A percentile compares a stretch with the other conserved stretches of the same genome.
phyloP scores from a whole-genome alignment of 2,329 filamentous ascomycete genomes.

The Exophiala lecanii-corni region DNA sequence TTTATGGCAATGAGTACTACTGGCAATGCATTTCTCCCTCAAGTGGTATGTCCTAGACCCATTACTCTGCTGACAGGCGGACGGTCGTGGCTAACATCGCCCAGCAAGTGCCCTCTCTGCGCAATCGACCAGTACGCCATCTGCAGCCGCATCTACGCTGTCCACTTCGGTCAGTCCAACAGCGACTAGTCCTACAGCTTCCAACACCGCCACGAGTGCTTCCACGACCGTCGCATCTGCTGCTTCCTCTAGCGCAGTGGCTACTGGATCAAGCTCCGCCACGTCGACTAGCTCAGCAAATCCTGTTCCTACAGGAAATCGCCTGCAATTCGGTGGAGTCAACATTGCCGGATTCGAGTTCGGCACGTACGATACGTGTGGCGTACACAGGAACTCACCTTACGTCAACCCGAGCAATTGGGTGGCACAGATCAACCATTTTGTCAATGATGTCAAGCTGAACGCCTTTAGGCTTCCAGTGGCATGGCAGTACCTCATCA shows the following conservation, averaged over 20 bases:
- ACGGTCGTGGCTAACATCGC: no score
- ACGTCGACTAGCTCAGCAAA: neutral
- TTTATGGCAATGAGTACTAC: slow-evolving; percentile 13
- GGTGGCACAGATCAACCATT: slow-evolving; percentile 53
- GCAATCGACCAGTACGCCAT: neutral
- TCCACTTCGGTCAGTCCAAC: neutral
- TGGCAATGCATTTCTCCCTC: slow-evolving; percentile 7
- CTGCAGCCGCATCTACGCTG: neutral
- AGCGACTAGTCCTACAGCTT: neutral
- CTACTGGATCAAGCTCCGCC: neutral
- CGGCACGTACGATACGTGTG: slow-evolving; percentile 34
- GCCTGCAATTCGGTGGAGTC: slow-evolving; percentile 31
- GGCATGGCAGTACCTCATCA: slow-evolving; percentile 58
- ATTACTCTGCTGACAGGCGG: no score
- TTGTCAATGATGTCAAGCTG: slow-evolving; percentile 49
- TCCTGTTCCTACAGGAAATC: neutral
- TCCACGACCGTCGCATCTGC: neutral
- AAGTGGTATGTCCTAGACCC: slow-evolving; percentile 6
- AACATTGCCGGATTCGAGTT: slow-evolving; percentile 48
- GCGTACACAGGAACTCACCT: neutral
- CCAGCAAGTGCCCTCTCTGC: slow-evolving; percentile 4
- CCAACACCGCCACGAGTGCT: neutral
- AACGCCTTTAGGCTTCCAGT: slow-evolving; percentile 57
- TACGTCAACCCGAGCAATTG: slow-evolving; percentile 31
- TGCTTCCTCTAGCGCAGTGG: neutral